Evolutionary conservation across 2,329 filamentous ascomycete genomes (phyloP), one percentile per base, ranked within the genome.

Genomic region (Stemphylium beticola): DNA sequence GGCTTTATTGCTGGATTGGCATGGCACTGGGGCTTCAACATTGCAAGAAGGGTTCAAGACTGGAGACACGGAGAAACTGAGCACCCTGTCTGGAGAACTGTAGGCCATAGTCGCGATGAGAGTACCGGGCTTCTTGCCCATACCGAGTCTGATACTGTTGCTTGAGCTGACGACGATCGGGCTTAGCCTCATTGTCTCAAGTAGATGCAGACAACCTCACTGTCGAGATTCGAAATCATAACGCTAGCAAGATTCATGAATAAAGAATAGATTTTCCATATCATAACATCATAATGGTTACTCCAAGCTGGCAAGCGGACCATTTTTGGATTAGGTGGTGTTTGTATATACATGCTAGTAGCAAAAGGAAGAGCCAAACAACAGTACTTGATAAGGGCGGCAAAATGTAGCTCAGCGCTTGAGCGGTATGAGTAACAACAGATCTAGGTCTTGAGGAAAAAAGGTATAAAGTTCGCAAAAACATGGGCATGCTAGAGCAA

Each of bases 1-100:
- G 93, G 93, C 0, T 96, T 97, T 66, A 56, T 90, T 12, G 91
- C 89, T 0, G 93, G 93, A 0, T 84, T 96, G 81, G 72, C 90
- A 3, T 96, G 92, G 72, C 86, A 93, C 74, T 88, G 83, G 76
- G 85, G 86, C 0, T 90, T 92, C 34, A 60, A 55, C 31, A 57
- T 36, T 43, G 71, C 66, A 17, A 60, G 59, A 18, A 56, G 57
- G 17, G 26, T 73, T 2, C 63, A 70, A 22, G 62, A 60, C 5
- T 67, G 67, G 71, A 63, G 61, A 24, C 67, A 61, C 15, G 53
- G 51, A 4, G 33, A 53, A 11, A 44, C 42, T 11, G 62, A 65
- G 14, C 55, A 53, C 1, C 57, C 61, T 4, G 69, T 72, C 20
- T 72, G 68, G 66, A 66, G 68, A 37, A 62, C 57, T 9, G 51